These are phyloP conservation scores for Sclerotinia nivalis DNA, from an alignment of 2,329 filamentous ascomycete genomes.

Conservation along the genomic window DNA sequence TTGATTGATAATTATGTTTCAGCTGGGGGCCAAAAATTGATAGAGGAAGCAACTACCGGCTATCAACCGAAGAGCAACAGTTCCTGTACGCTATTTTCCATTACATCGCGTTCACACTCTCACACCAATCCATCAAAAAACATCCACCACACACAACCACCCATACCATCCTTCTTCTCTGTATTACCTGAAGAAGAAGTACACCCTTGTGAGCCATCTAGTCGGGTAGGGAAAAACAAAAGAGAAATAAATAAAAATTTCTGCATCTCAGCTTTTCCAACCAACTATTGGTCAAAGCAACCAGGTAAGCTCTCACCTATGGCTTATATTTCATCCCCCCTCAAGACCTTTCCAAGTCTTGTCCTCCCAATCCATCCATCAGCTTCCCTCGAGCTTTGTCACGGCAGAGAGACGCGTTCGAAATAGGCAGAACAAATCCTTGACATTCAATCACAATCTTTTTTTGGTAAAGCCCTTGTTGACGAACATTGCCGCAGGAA, in stretches of 20 bases:
- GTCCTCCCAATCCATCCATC: constrained; percentile 21
- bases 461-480: constrained; percentile 22
- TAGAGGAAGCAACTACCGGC: constrained; percentile 1
- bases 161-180: constrained; percentile 5
- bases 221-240: constrained; percentile 14
- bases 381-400: constrained; percentile 12
- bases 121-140: constrained; percentile 6
- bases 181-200: constrained; percentile 18
- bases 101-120: constrained; percentile 12
- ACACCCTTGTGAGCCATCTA: constrained; percentile 23
- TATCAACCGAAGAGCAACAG: constrained; percentile 14
- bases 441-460: constrained; percentile 9
- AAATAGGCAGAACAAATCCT: constrained; percentile 22
- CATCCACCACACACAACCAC: constrained; percentile 7
- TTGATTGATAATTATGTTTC: not conserved
- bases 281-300: constrained; percentile 5
- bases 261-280: not conserved
- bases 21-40: not conserved
- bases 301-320: constrained; percentile 1
- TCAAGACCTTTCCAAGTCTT: constrained; percentile 1
- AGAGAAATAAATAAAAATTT: constrained; percentile 5
- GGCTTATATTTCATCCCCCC: not conserved
- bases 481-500: constrained; percentile 24
- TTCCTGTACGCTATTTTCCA: constrained; percentile 10
- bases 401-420: constrained; percentile 21